A percentile compares a stretch with the other conserved stretches of the same genome.
These are phyloP conservation scores for Periconia macrospinosa DNA, from an alignment of 2,329 filamentous ascomycete species.

Conservation along the genomic window DNA sequence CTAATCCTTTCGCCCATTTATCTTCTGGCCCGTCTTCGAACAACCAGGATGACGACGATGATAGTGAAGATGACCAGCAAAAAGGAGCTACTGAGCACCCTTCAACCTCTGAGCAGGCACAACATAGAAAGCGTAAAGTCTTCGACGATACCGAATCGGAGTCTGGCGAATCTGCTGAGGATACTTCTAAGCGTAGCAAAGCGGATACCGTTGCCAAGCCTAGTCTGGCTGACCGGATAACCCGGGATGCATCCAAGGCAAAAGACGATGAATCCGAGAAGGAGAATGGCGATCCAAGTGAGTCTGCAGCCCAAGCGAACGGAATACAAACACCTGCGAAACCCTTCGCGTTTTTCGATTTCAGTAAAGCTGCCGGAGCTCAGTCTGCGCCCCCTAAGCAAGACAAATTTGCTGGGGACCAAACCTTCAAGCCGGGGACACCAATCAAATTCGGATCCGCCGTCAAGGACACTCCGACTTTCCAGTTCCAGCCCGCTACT, in stretches of 20 bases:
- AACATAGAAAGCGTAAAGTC: slow-evolving; percentile 25
- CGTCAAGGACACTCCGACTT: slow-evolving; percentile 22
- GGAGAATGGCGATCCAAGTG: slow-evolving; percentile 16
- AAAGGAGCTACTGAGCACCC: slow-evolving; percentile 5
- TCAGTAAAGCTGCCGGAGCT: slow-evolving; percentile 24
- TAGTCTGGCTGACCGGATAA: slow-evolving; percentile 34
- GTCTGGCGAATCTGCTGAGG: slow-evolving; percentile 27
- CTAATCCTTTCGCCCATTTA: slow-evolving; percentile 39
- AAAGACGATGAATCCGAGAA: slow-evolving; percentile 24
- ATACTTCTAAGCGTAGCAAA: slow-evolving; percentile 23
- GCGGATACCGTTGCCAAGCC: slow-evolving; percentile 18
- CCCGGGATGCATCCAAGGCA: slow-evolving; percentile 11
- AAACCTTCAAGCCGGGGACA: slow-evolving; percentile 40
- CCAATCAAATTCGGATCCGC: slow-evolving; percentile 40
- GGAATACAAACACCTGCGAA: slow-evolving; percentile 31
- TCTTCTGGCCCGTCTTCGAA: slow-evolving; percentile 36
- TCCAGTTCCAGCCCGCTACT: slow-evolving; percentile 31
- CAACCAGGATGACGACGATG: slow-evolving; percentile 28
- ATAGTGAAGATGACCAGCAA: slow-evolving; percentile 26
- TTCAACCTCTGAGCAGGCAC: background rate
- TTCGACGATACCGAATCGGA: slow-evolving; percentile 18
- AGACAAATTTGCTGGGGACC: slow-evolving; percentile 34
- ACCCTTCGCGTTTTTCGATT: slow-evolving; percentile 32
- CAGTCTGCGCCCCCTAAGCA: slow-evolving; percentile 32
- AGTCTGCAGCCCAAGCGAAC: slow-evolving; percentile 21